phyloP scores from a whole-genome alignment of 192 early-diverging fungal genomes.

The Pecoramyces ruminantium region DNA sequence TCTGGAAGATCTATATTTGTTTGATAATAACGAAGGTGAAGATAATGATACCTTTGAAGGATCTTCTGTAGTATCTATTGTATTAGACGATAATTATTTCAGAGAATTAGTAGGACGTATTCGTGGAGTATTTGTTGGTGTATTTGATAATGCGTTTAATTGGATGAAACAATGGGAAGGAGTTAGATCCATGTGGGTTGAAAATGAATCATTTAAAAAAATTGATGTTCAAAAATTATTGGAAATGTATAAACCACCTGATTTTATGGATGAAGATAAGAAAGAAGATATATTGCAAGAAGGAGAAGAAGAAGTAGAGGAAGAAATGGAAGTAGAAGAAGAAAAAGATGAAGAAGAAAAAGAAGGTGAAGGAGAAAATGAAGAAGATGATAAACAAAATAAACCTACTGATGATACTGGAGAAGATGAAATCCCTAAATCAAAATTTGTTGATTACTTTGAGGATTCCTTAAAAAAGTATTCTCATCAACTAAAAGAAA shows the following conservation, averaged over 20 bases:
- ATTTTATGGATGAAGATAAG: neutral
- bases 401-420: neutral
- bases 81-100: conserved; percentile 34
- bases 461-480: conserved; percentile 20
- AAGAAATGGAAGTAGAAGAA: neutral
- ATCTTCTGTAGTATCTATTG: conserved; percentile 23
- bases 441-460: conserved; percentile 8
- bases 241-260: conserved; percentile 2
- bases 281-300: neutral
- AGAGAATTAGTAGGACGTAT: conserved; percentile 35
- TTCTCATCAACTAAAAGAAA: conserved; percentile 19
- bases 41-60: conserved; percentile 33
- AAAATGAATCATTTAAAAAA: conserved; percentile 19
- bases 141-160: conserved; percentile 24
- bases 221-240: conserved; percentile 19
- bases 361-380: neutral
- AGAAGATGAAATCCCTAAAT: neutral
- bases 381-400: neutral
- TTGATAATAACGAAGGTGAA: conserved; percentile 20
- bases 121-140: conserved; percentile 30
- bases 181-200: conserved; percentile 32
- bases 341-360: neutral
- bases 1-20: neutral
- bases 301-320: neutral
- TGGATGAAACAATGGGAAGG: conserved; percentile 30